Evolutionary conservation across 164 flowering plant genomes (phyloP), one percentile per base, ranked within the genome.

Genomic region (Warburgia ugandensis): DNA sequence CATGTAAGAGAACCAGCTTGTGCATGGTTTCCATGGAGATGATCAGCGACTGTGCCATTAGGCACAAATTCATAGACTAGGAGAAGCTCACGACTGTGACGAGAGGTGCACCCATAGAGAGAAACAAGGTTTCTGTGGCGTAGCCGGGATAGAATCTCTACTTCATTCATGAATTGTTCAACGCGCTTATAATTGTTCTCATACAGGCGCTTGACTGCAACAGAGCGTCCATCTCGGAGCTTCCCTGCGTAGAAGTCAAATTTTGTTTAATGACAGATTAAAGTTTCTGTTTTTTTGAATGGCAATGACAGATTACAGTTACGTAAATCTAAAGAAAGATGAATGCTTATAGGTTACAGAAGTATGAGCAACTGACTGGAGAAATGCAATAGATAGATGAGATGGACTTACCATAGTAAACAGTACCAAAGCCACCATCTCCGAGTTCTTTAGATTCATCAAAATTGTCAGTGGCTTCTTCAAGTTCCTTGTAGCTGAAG

Each of bases 1-100:
- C 92, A 83, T 16, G 77, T 39, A 16, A 81, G 73, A 5, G 46
- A 39, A 9, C 66, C 56, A 3, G 47, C 27, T 10, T 52, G 49
- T 5, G 74, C 68, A 37, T 55, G 56, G 12, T 65, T 66, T 3
- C 86, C 83, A 37, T 83, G 82, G 44, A 83, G 78, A 56, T 86
- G 91, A 60, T 83, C 88, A 4, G 86, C 86, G 8, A 86, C 78
- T 0, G 95, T 86, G 16, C 91, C 88, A 60, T 86, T 83, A 35
- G 81, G 61, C 40, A 83, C 43, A 46, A 50, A 83, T 33, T 86
- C 89, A 33, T 86, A 86, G 11, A 86, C 95, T 0, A 86, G 84
- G 47, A 86, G 76, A 42, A 86, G 86, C 46, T 79, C 86, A 0
- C 77, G 71, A 64, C 89, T 76, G 39, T 43, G 73, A n/a, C 67